A percentile compares a stretch with the other conserved stretches of the same genome.
Evolutionary conservation across 2,329 filamentous ascomycete genomes (phyloP).

Genomic region (Mycosphaerella arachidis): DNA sequence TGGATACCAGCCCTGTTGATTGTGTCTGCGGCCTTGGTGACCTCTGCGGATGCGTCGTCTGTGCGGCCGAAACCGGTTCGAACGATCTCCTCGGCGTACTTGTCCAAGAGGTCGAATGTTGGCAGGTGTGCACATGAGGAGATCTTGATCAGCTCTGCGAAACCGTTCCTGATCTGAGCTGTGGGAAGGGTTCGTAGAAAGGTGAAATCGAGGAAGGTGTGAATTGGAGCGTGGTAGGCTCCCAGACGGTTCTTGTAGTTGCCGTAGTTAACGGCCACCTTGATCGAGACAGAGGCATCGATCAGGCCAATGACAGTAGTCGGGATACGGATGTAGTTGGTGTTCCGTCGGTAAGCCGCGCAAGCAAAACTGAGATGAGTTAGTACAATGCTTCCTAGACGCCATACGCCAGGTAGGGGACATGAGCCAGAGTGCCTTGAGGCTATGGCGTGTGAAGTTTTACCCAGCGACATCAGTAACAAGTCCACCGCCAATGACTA

Average conservation of each 20-base stretch:
- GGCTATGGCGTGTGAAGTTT: slow-evolving; percentile 28
- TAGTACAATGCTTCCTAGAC: slow-evolving; percentile 24
- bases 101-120: slow-evolving; percentile 64
- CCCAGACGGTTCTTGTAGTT: slow-evolving; percentile 72
- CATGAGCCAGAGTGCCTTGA: slow-evolving; percentile 3
- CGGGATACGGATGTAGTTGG: slow-evolving; percentile 68
- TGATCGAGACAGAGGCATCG: slow-evolving; percentile 70
- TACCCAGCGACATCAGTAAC: slow-evolving; percentile 72
- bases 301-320: slow-evolving; percentile 73
- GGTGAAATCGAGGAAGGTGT: slow-evolving; percentile 69
- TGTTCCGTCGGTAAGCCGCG: slow-evolving; percentile 66
- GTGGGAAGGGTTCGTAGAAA: slow-evolving; percentile 65
- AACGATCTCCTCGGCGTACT: slow-evolving; percentile 65
- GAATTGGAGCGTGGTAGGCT: slow-evolving; percentile 64
- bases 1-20: slow-evolving; percentile 67
- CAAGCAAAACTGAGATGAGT: slow-evolving; percentile 57
- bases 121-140: slow-evolving; percentile 63
- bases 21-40: slow-evolving; percentile 58
- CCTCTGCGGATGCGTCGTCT: slow-evolving; percentile 52
- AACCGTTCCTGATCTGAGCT: slow-evolving; percentile 67
- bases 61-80: slow-evolving; percentile 59
- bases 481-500: slow-evolving; percentile 63
- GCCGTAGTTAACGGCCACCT: slow-evolving; percentile 73
- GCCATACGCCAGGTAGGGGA: slow-evolving; percentile 2
- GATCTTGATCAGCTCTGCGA: slow-evolving; percentile 73